These are phyloP conservation scores for Bruguiera parviflora DNA, from an alignment of 345 rosid species.

Conservation along the genomic window DNA sequence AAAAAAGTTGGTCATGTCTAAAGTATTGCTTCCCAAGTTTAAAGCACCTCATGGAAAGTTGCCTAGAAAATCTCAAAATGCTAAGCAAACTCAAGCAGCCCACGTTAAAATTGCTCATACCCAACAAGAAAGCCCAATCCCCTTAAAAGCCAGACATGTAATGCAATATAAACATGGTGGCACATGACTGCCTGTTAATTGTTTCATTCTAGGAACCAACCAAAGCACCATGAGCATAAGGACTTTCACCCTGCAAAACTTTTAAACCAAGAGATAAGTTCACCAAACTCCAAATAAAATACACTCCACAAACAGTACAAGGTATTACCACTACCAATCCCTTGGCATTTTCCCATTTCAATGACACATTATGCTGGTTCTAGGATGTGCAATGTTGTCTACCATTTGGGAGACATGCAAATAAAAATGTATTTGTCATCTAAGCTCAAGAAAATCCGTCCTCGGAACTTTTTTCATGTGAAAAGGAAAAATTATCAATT, in stretches of 20 bases:
- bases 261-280: background rate
- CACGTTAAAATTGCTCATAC: constrained; percentile 1
- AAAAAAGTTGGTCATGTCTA: constrained; percentile 1
- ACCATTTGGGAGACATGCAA: background rate
- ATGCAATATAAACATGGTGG: no score
- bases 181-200: background rate
- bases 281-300: background rate
- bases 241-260: background rate
- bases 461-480: background rate
- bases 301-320: background rate
- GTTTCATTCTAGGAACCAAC: background rate
- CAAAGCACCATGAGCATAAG: background rate
- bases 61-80: background rate
- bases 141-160: no score
- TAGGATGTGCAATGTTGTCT: background rate
- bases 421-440: background rate
- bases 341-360: background rate
- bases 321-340: background rate
- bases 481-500: no score
- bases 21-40: background rate
- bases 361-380: background rate
- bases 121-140: background rate
- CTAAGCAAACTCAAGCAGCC: background rate
- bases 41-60: background rate
- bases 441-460: background rate